Evolutionary conservation across 768 basidiomycete genomes (phyloP).

Genomic region (Coprinopsis sp.): DNA sequence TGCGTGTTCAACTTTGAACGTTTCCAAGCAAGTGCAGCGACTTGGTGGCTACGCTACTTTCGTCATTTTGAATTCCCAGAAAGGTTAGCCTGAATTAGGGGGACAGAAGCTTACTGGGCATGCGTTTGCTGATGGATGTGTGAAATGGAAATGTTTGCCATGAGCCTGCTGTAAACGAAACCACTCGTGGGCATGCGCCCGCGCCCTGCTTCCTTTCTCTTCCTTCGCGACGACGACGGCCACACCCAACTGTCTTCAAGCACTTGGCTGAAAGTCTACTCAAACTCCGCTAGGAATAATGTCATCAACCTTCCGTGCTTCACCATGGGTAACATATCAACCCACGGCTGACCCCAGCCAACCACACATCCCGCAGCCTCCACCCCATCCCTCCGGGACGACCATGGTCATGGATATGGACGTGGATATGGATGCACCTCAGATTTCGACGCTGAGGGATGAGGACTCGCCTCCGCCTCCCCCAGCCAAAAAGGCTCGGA

Average conservation of each 20-base stretch:
- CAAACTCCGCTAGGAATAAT: slow-evolving; percentile 31
- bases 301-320: slow-evolving; percentile 52
- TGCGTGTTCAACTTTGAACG: no score
- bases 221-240: neutral
- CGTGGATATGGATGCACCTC: slow-evolving; percentile 73
- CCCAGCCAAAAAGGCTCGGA: slow-evolving; percentile 1
- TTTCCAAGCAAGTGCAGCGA: no score
- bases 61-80: no score
- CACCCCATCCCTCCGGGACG: slow-evolving; percentile 20
- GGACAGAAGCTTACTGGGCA: no score
- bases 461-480: slow-evolving; percentile 51
- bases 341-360: slow-evolving; percentile 25
- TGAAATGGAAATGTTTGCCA: slow-evolving; percentile 4
- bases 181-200: slow-evolving; percentile 4
- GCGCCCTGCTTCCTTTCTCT: no score
- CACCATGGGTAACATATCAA: slow-evolving; percentile 59
- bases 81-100: no score
- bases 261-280: no score
- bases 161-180: slow-evolving; percentile 10
- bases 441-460: slow-evolving; percentile 73
- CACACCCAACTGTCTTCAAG: slow-evolving; percentile 18
- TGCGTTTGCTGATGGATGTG: slow-evolving; percentile 2
- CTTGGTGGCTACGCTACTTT: no score
- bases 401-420: slow-evolving; percentile 30
- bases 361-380: slow-evolving; percentile 13